Percentiles rank a stretch among this genome's conserved stretches.
These are phyloP conservation scores for Corrigiola litoralis DNA, from an alignment of 179 eudicot species.

Conservation along the genomic window DNA sequence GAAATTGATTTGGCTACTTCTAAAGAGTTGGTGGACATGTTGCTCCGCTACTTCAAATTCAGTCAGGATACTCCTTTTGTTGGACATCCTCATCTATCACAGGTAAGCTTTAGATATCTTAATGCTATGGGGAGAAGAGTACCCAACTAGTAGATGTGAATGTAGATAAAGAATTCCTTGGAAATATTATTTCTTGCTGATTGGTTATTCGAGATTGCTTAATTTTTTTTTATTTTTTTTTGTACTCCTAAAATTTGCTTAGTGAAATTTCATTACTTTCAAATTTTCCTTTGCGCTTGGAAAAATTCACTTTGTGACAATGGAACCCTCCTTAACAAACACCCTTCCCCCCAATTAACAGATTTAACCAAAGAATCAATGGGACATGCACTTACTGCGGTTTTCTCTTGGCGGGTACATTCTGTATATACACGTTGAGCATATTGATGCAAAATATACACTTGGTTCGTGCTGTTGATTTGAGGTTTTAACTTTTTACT, in stretches of 20 bases:
- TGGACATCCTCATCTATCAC: constrained; percentile 46
- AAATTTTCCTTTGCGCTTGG: too few species aligned
- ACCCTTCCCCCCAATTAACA: background rate
- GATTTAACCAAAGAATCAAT: background rate
- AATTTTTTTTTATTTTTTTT: background rate
- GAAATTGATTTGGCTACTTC: constrained; percentile 51
- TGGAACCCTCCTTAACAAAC: background rate
- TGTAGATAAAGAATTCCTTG: too few species aligned
- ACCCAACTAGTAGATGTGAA: too few species aligned
- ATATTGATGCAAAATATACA: background rate
- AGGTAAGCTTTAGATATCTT: constrained; percentile 38
- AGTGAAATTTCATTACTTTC: too few species aligned
- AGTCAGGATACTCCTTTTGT: constrained; percentile 25
- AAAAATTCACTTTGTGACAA: too few species aligned
- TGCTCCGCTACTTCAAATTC: constrained; percentile 45
- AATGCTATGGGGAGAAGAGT: background rate
- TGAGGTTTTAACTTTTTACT: background rate
- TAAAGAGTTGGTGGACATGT: constrained; percentile 58
- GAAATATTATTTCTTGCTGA: too few species aligned
- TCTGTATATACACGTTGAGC: background rate
- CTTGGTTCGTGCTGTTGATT: background rate
- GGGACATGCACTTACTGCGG: background rate
- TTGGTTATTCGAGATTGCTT: background rate
- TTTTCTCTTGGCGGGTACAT: background rate
- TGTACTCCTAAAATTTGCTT: too few species aligned